phyloP scores from a whole-genome alignment of 176 grass and related monocot genomes.

The Rhynchospora breviuscula region DNA sequence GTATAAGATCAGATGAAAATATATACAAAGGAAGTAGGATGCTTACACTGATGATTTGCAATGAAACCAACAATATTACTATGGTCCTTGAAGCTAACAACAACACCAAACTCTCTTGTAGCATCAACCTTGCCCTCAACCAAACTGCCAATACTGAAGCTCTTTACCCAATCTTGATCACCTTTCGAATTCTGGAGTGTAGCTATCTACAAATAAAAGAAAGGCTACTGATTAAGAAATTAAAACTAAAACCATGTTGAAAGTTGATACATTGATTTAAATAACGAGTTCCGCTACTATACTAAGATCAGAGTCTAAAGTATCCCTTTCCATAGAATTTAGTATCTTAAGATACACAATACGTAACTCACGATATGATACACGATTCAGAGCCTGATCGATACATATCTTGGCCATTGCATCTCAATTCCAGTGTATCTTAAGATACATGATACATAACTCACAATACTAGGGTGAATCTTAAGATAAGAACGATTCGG shows the following conservation, averaged over 20 bases:
- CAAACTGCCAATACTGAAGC: conserved; percentile 69
- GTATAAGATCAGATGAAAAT: conserved; percentile 9
- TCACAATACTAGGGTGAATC: no score
- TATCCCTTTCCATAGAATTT: no score
- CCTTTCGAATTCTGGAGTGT: conserved; percentile 49
- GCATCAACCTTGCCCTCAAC: conserved; percentile 70
- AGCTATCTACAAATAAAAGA: conserved; percentile 43
- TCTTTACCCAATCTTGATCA: conserved; percentile 48
- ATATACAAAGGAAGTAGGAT: neutral
- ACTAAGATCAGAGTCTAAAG: no score
- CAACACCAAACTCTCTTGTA: conserved; percentile 74
- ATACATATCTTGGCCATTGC: no score
- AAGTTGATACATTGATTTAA: neutral
- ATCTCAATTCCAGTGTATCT: no score
- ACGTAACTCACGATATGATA: no score
- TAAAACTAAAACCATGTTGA: neutral
- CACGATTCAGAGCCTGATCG: no score
- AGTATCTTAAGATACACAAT: no score
- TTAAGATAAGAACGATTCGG: no score
- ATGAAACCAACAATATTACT: conserved; percentile 84
- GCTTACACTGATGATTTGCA: conserved; percentile 86
- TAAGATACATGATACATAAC: no score
- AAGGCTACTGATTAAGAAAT: conserved; percentile 1
- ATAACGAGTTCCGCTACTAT: no score
- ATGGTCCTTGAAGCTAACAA: conserved; percentile 79